phyloP scores from a whole-genome alignment of 192 early-diverging fungal species.

The Funneliformis mosseae region DNA sequence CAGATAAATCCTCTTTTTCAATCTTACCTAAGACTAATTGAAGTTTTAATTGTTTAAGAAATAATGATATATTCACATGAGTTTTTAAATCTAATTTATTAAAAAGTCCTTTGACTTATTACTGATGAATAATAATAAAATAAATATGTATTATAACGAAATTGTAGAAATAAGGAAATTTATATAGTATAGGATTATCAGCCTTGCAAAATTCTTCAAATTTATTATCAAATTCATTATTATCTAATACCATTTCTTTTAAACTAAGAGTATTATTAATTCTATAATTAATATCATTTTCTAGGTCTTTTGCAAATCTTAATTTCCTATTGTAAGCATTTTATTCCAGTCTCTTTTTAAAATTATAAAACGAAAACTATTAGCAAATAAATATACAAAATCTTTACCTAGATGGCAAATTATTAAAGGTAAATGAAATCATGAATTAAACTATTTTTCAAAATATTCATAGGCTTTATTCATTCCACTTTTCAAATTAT shows the following conservation, averaged over 20 bases:
- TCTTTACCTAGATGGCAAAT: neutral
- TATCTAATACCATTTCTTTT: neutral
- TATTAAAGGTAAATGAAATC: neutral
- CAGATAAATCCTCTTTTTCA: too few species aligned
- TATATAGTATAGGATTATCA: neutral
- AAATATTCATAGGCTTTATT: neutral
- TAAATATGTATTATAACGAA: neutral
- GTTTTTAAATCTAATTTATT: slow-evolving; percentile 8
- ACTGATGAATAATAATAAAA: slow-evolving; percentile 8
- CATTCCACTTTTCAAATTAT: slow-evolving; percentile 11
- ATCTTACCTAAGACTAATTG: too few species aligned
- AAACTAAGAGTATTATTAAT: neutral
- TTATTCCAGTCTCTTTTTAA: neutral
- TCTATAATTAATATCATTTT: neutral
- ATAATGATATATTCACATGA: neutral
- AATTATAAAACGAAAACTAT: neutral
- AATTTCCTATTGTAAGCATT: neutral
- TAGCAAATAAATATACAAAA: neutral
- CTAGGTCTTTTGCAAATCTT: neutral
- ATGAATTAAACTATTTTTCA: neutral
- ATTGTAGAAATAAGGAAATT: neutral
- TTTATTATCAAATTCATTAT: neutral
- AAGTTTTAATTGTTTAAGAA: neutral
- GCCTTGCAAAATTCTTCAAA: neutral
- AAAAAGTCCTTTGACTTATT: slow-evolving; percentile 17